Conservation (phyloP, 345 rosid species). For the Leavenworthia alabamica region DNA sequence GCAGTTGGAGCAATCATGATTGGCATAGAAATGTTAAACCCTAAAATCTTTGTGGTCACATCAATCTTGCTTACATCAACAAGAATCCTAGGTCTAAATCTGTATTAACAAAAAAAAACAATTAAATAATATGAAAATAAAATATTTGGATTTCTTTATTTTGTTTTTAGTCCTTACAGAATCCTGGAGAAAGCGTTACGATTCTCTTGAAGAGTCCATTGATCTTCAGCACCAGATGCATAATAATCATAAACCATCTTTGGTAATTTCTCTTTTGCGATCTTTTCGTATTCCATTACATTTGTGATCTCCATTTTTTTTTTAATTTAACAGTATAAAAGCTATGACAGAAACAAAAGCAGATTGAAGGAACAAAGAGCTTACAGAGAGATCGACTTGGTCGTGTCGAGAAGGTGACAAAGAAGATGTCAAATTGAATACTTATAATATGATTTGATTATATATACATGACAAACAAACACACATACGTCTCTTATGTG, state of each 20-base stretch:
- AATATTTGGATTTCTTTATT: no score
- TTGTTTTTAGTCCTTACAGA: no score
- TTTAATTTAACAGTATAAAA: no score
- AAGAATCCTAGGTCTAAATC: constrained; percentile 81
- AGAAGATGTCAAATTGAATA: no score
- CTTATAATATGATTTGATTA: no score
- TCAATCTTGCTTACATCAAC: constrained; percentile 81
- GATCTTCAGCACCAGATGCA: constrained; percentile 80
- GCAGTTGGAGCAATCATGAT: constrained; percentile 94
- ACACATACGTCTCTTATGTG: no score
- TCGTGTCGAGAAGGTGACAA: no score
- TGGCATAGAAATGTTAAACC: constrained; percentile 83
- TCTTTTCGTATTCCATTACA: constrained; percentile 59
- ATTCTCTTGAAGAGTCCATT: constrained; percentile 69
- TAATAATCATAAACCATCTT: constrained; percentile 77
- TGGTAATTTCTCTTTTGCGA: constrained; percentile 65
- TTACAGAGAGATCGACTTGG: no score
- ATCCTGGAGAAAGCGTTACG: constrained; percentile 65
- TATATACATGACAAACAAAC: no score
- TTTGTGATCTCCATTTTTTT: constrained; percentile 60
- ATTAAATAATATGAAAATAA: no score
- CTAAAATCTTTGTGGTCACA: constrained; percentile 58
- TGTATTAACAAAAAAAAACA: constrained; percentile 7
- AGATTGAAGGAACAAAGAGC: no score
- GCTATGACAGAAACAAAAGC: no score